Evolutionary conservation across 208 protist species (phyloP).

Genomic region (Kentomonas sorsogonicus): DNA sequence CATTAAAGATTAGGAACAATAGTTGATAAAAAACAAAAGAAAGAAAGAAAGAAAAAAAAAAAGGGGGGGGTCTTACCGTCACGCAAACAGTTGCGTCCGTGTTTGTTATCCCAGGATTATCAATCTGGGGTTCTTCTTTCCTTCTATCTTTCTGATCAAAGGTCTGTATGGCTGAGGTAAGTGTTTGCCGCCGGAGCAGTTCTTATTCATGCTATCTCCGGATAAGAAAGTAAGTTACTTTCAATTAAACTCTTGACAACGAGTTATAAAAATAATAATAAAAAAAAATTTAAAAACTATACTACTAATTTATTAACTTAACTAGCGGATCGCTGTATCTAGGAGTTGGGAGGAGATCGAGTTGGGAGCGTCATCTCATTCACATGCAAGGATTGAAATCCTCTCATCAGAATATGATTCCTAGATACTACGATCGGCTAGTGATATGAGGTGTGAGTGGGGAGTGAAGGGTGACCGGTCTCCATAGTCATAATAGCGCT

Average conservation of each 20-base stretch:
- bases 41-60: slow-evolving; percentile 7
- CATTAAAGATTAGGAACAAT: slow-evolving; percentile 8
- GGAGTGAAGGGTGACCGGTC: no score
- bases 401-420: no score
- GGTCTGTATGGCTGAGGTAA: not conserved
- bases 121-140: not conserved
- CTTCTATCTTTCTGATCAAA: not conserved
- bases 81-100: not conserved
- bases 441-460: no score
- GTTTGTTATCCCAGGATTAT: not conserved
- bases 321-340: not conserved
- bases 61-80: slow-evolving; percentile 1
- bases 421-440: no score
- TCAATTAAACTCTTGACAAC: slow-evolving; percentile 6
- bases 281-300: slow-evolving; percentile 11
- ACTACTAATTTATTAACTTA: not conserved
- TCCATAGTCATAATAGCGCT: no score
- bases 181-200: no score
- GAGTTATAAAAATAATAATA: slow-evolving; percentile 10
- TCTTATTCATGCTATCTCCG: not conserved
- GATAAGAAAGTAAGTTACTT: not conserved
- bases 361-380: no score
- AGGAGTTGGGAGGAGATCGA: no score
- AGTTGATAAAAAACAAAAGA: slow-evolving; percentile 11
- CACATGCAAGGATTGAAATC: no score